A percentile compares a stretch with the other conserved stretches of the same genome.
Evolutionary conservation across 2,329 filamentous ascomycete species (phyloP).

Genomic region (Botrytis tulipae): DNA sequence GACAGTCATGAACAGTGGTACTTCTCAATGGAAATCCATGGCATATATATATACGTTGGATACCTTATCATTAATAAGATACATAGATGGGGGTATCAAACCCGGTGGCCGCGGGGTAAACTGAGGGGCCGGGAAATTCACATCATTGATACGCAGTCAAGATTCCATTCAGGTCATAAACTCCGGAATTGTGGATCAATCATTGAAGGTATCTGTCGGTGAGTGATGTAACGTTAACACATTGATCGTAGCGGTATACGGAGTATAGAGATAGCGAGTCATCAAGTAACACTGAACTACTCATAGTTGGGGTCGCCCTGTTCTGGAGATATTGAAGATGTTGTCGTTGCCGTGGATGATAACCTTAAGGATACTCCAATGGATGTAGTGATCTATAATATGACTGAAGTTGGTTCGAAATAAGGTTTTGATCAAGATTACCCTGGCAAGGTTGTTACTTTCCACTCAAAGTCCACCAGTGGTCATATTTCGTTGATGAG

Average conservation of each 20-base stretch:
- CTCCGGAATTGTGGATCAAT: constrained; percentile 9
- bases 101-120: neutral
- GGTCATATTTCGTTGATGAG: neutral
- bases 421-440: neutral
- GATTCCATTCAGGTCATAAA: neutral
- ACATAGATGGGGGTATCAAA: neutral
- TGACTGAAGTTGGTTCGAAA: neutral
- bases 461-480: no score
- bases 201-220: neutral
- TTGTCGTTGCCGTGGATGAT: neutral
- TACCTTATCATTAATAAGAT: neutral
- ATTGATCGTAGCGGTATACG: neutral
- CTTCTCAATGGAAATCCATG: no score
- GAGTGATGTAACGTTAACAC: neutral
- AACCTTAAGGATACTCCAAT: neutral
- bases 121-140: neutral
- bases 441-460: neutral
- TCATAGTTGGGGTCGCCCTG: neutral
- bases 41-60: neutral
- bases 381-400: neutral
- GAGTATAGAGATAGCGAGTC: neutral
- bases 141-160: neutral
- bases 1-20: neutral
- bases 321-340: neutral
- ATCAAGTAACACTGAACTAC: neutral